phyloP scores from a whole-genome alignment of 148 eudicot species.

The Bassia scoparia region DNA sequence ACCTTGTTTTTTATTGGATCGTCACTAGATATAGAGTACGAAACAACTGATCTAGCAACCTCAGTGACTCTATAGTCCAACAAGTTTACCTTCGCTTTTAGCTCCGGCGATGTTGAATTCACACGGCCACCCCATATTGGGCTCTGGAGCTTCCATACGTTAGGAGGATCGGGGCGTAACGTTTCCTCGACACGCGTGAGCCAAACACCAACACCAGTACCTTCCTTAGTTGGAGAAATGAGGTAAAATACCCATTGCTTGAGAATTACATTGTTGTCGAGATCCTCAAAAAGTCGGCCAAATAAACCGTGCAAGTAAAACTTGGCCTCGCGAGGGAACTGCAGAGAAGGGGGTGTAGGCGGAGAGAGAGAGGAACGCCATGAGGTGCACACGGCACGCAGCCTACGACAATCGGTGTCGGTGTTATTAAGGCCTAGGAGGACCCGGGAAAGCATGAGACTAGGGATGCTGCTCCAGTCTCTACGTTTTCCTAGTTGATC shows the following conservation, averaged over 20 bases:
- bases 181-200: not conserved
- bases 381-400: not conserved
- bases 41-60: slow-evolving; percentile 6
- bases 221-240: not conserved
- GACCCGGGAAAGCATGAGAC: not conserved
- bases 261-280: not conserved
- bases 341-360: not conserved
- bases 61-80: not conserved
- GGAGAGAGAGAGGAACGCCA: not conserved
- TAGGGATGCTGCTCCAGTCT: slow-evolving; percentile 2
- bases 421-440: not conserved
- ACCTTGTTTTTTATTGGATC: no score
- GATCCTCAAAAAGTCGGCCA: not conserved
- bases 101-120: not conserved
- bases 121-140: not conserved
- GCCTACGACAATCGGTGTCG: not conserved
- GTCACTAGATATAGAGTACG: no score
- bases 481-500: not conserved
- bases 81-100: not conserved
- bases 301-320: no score
- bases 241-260: not conserved
- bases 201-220: not conserved
- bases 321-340: not conserved
- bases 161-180: not conserved
- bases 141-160: not conserved